These are phyloP conservation scores for Knoxdaviesia proteae DNA, from an alignment of 2,329 filamentous ascomycete species.

Conservation along the genomic window DNA sequence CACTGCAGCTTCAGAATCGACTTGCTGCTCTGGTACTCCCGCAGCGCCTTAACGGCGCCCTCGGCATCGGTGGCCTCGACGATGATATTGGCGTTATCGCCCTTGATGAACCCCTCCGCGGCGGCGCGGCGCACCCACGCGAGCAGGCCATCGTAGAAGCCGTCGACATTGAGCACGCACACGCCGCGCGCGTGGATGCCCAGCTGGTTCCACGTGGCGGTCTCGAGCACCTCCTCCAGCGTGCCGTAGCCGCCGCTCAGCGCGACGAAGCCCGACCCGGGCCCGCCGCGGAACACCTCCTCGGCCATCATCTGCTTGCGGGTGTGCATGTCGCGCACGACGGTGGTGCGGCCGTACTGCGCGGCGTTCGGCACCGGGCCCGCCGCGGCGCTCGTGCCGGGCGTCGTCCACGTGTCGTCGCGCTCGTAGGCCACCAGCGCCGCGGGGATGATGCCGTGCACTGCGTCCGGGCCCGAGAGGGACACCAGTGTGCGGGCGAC, in stretches of 20 bases:
- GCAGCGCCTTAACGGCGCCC: constrained; percentile 49
- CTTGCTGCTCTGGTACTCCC: constrained; percentile 53
- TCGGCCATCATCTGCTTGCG: constrained; percentile 86
- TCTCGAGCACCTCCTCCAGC: constrained; percentile 85
- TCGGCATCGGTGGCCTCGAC: constrained; percentile 53
- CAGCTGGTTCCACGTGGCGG: constrained; percentile 86
- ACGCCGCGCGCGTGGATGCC: constrained; percentile 73
- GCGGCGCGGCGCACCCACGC: constrained; percentile 63
- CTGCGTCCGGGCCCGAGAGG: constrained; percentile 57
- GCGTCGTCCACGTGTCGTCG: constrained; percentile 30
- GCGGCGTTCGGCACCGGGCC: constrained; percentile 33
- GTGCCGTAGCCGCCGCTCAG: constrained; percentile 83
- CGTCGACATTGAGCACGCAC: constrained; percentile 67
- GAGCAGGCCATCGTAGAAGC: constrained; percentile 79
- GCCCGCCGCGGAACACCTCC: constrained; percentile 62
- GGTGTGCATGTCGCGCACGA: constrained; percentile 91
- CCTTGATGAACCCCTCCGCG: constrained; percentile 53
- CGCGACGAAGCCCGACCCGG: constrained; percentile 75
- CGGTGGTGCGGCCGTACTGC: constrained; percentile 63
- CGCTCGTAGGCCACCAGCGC: constrained; percentile 66
- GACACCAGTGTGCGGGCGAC: constrained; percentile 69
- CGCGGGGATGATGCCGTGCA: constrained; percentile 85
- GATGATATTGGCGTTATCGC: constrained; percentile 53
- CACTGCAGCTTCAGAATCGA: constrained; percentile 67
- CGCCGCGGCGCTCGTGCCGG: constrained; percentile 4